phyloP scores from a whole-genome alignment of 2,329 filamentous ascomycete species.

The Dactylellina parvicollis region DNA sequence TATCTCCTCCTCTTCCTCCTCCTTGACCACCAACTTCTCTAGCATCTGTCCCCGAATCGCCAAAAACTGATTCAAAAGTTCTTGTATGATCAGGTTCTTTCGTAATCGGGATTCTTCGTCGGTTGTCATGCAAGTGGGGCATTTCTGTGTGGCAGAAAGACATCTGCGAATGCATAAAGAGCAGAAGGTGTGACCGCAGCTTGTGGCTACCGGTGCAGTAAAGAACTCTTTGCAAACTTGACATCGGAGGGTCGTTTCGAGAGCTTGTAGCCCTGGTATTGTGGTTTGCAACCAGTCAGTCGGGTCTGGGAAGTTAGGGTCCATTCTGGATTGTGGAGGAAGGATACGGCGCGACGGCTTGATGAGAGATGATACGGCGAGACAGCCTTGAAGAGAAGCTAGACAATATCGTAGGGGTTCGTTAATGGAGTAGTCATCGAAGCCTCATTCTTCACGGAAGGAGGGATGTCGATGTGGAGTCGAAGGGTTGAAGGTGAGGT shows the following conservation, averaged over 20 bases:
- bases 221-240: slow-evolving; percentile 99
- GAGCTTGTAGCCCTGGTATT: slow-evolving; percentile 71
- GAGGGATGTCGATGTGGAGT: slow-evolving; percentile 1
- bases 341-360: not conserved
- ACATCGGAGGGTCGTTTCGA: slow-evolving; percentile 89
- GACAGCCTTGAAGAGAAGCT: not conserved
- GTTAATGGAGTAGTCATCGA: not conserved
- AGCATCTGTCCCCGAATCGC: slow-evolving; percentile 58
- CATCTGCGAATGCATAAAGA: slow-evolving; percentile 92
- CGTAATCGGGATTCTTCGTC: slow-evolving; percentile 87
- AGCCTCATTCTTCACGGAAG: not conserved
- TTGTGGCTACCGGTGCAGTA: slow-evolving; percentile 91
- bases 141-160: slow-evolving; percentile 83
- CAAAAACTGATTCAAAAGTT: slow-evolving; percentile 81
- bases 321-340: slow-evolving; percentile 3
- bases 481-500: slow-evolving; percentile 5
- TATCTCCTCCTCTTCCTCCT: slow-evolving; percentile 3
- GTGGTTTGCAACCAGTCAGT: slow-evolving; percentile 83
- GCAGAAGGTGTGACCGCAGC: slow-evolving; percentile 95
- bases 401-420: not conserved
- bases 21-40: slow-evolving; percentile 41
- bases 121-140: slow-evolving; percentile 79
- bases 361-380: not conserved
- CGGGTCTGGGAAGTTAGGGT: slow-evolving; percentile 72
- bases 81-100: slow-evolving; percentile 84